Percentiles rank a stretch among this genome's conserved stretches.
These are phyloP conservation scores for Vaccinium corymbosum DNA, from an alignment of 148 eudicot genomes.

Conservation along the genomic window DNA sequence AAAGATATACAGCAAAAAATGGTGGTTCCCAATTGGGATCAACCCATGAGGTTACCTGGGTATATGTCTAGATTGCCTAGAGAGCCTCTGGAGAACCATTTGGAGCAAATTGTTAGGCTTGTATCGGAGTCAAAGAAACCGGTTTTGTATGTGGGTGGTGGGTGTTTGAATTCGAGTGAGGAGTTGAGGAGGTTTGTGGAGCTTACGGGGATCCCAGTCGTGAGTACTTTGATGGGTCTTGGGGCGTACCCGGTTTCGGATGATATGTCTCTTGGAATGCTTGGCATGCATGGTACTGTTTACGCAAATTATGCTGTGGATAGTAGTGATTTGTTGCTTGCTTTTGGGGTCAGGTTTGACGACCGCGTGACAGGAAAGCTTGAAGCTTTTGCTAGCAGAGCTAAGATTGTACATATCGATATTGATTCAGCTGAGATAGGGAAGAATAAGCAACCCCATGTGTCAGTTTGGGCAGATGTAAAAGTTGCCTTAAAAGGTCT, in stretches of 20 bases:
- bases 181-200: constrained; percentile 69
- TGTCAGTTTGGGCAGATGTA: constrained; percentile 71
- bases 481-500: constrained; percentile 25
- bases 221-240: constrained; percentile 86
- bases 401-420: constrained; percentile 92
- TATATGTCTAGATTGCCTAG: constrained; percentile 68
- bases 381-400: constrained; percentile 84
- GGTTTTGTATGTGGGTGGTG: constrained; percentile 82
- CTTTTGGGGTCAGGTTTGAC: constrained; percentile 88
- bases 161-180: constrained; percentile 72
- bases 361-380: constrained; percentile 88
- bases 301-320: constrained; percentile 82
- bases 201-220: constrained; percentile 74
- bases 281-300: constrained; percentile 93
- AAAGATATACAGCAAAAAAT: constrained; percentile 87
- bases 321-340: constrained; percentile 77
- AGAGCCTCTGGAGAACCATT: constrained; percentile 25
- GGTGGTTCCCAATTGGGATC: constrained; percentile 72
- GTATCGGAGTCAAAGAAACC: constrained; percentile 67
- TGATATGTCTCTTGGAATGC: constrained; percentile 62
- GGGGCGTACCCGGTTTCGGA: constrained; percentile 62
- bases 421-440: constrained; percentile 93
- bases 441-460: constrained; percentile 89
- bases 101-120: constrained; percentile 73
- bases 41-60: constrained; percentile 54